Evolutionary conservation across 768 basidiomycete species (phyloP), one percentile per base, ranked within the genome.

Genomic region (Tulasnella sp.): DNA sequence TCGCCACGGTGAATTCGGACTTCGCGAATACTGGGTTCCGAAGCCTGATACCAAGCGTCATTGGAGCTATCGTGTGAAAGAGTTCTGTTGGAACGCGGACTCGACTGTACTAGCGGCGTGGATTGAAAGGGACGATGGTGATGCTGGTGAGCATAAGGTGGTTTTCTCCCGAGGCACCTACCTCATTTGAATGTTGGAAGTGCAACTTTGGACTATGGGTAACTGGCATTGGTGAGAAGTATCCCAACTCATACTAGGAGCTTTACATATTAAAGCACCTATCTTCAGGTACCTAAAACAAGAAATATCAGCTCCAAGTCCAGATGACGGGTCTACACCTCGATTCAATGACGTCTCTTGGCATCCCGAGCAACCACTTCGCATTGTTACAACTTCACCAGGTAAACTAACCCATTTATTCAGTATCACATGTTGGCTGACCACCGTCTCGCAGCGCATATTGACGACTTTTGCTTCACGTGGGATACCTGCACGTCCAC

Each of bases 241-340:
- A 16, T 11, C 32, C 6, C 6, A 52, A 3, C 64, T 36, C n/a
- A 14, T 7, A 40, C 12, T 66, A n/a, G n/a, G n/a, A n/a, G n/a
- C n/a, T n/a, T n/a, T n/a, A n/a, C n/a, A n/a, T n/a, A n/a, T n/a
- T n/a, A n/a, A n/a, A n/a, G n/a, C n/a, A n/a, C n/a, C n/a, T n/a
- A n/a, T 71, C 14, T 71, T n/a, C n/a, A 92, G 91, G 91, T 97
- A 98, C 81, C 85, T 98, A 73, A 98, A 98, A 80, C 94, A 96
- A 78, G 93, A 95, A 78, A 82, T 97, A 40, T 76, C 81, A 22
- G 86, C 88, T 0, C 84, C 86, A 1, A 52, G 75, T 1, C 73
- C 52, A 11, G 41, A 12, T 6, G 16, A 77, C 8, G 79, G 77
- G 5, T 41, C 75, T 41, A 80, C 81, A 19, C 81, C 80, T 16